Percentiles rank a stretch among this genome's conserved stretches.
phyloP scores from a whole-genome alignment of 306 rosid genomes.

The Trifolium fragiferum region DNA sequence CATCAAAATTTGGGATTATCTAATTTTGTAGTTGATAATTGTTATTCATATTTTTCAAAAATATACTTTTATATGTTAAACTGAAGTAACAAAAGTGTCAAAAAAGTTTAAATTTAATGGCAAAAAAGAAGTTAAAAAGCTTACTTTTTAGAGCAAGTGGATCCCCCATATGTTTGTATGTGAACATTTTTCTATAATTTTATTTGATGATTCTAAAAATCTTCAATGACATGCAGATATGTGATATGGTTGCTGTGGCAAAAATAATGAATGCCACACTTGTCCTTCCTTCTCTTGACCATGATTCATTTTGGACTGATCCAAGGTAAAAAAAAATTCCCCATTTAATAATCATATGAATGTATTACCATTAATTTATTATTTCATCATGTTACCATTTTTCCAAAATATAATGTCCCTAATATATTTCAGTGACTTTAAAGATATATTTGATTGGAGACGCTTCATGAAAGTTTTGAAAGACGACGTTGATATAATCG shows the following conservation, averaged over 20 bases:
- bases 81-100: too few species aligned
- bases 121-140: too few species aligned
- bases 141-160: too few species aligned
- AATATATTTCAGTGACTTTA: slow-evolving; percentile 78
- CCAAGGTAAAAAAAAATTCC: slow-evolving; percentile 66
- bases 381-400: slow-evolving; percentile 23
- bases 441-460: slow-evolving; percentile 97
- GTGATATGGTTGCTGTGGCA: slow-evolving; percentile 99
- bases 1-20: too few species aligned
- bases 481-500: slow-evolving; percentile 76
- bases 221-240: slow-evolving; percentile 66
- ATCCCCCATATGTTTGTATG: not conserved
- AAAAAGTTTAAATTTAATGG: not conserved
- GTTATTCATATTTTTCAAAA: too few species aligned
- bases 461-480: slow-evolving; percentile 77
- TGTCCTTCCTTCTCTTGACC: slow-evolving; percentile 95
- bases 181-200: not conserved
- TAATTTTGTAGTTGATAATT: too few species aligned
- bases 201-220: slow-evolving; percentile 44
- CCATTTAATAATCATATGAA: not conserved
- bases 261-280: slow-evolving; percentile 96
- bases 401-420: slow-evolving; percentile 45
- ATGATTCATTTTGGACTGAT: slow-evolving; percentile 96
- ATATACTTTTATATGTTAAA: too few species aligned
- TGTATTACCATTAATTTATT: slow-evolving; percentile 3